Percentiles rank a stretch among this genome's conserved stretches.
These are phyloP conservation scores for Lindgomyces ingoldianus DNA, from an alignment of 495 filamentous ascomycete genomes.

Conservation along the genomic window DNA sequence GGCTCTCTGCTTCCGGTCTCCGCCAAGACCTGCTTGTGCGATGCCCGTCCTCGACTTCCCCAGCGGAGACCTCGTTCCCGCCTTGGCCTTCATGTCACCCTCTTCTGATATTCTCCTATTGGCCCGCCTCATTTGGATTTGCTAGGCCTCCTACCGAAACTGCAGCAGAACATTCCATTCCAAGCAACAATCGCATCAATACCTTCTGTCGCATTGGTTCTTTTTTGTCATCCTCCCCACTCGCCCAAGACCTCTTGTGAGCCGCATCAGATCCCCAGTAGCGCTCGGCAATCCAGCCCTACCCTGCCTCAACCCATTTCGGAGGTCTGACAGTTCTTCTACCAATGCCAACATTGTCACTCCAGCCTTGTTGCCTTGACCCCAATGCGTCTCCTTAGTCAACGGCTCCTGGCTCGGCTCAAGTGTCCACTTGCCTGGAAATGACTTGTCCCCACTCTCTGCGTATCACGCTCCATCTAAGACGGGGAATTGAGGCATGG, in stretches of 20 bases:
- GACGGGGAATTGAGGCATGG: conserved; percentile 28
- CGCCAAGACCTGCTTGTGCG: conserved; percentile 18
- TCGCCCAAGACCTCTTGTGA: conserved; percentile 11
- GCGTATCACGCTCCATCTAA: conserved; percentile 26
- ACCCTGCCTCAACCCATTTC: not conserved
- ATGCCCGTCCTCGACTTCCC: conserved; percentile 7
- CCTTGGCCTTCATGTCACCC: conserved; percentile 28
- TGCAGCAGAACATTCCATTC: conserved; percentile 26
- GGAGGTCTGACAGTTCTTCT: not conserved
- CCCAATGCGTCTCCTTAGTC: conserved; percentile 10
- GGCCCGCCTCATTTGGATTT: conserved; percentile 18
- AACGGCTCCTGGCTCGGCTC: not conserved
- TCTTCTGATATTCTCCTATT: conserved; percentile 8
- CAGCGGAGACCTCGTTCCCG: conserved; percentile 2
- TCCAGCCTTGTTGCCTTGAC: conserved; percentile 16
- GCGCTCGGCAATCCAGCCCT: not conserved
- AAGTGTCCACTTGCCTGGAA: not conserved
- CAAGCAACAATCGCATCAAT: conserved; percentile 28
- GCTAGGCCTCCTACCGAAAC: conserved; percentile 15
- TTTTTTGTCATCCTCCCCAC: conserved; percentile 18
- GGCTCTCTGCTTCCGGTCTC: conserved; percentile 13
- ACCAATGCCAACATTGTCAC: conserved; percentile 17
- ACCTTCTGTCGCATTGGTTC: not conserved
- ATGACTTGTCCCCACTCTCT: conserved; percentile 22
- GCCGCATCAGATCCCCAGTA: conserved; percentile 10